Conservation (phyloP, 768 basidiomycete species). For the Rhizopogon roseolus region DNA sequence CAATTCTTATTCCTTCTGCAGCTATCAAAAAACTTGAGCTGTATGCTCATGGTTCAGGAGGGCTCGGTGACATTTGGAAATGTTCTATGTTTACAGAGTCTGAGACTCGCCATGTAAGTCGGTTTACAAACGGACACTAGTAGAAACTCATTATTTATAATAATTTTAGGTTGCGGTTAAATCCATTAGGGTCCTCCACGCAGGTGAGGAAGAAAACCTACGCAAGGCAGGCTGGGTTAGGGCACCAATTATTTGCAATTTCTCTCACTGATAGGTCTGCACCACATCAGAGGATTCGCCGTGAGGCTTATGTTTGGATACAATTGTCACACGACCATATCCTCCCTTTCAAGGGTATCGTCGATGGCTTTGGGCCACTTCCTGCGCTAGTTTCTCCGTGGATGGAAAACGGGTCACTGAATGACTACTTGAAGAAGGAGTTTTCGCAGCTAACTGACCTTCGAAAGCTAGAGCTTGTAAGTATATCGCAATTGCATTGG, state of each 20-base stretch:
- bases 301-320: slow-evolving; percentile 28
- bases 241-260: background rate
- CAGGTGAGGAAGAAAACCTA: background rate
- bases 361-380: slow-evolving; percentile 8
- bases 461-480: slow-evolving; percentile 12
- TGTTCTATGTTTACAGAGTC: background rate
- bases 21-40: background rate
- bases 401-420: slow-evolving; percentile 25
- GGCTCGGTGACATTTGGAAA: slow-evolving; percentile 5
- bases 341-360: slow-evolving; percentile 25
- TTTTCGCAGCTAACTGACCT: background rate
- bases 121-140: background rate
- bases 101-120: background rate
- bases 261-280: background rate
- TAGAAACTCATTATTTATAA: background rate
- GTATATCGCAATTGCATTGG: background rate
- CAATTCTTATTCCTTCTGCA: background rate
- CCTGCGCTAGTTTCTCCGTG: slow-evolving; percentile 19
- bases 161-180: slow-evolving; percentile 7
- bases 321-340: slow-evolving; percentile 24
- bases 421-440: slow-evolving; percentile 18
- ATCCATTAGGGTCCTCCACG: background rate
- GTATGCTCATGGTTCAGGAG: background rate
- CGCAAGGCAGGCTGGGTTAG: background rate
- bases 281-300: slow-evolving; percentile 19